These are phyloP conservation scores for Lipomyces orientalis DNA, from an alignment of 805 yeast species.

Conservation along the genomic window DNA sequence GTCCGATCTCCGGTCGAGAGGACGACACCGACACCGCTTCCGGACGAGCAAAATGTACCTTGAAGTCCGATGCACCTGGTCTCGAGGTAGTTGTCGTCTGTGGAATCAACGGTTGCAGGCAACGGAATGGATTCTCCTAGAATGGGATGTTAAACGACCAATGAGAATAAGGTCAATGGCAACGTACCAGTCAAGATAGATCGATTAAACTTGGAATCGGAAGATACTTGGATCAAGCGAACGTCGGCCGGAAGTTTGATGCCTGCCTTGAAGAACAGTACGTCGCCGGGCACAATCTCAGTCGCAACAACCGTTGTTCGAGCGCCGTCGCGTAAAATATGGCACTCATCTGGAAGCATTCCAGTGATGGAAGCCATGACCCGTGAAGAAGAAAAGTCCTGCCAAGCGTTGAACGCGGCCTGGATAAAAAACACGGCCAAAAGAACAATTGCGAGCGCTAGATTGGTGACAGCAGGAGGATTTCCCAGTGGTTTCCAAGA, in stretches of 20 bases:
- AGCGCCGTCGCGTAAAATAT: slow-evolving; percentile 52
- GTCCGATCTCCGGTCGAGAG: slow-evolving; percentile 54
- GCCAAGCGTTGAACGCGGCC: slow-evolving; percentile 54
- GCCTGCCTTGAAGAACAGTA: slow-evolving; percentile 49
- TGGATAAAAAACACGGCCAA: slow-evolving; percentile 50
- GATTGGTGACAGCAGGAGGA: slow-evolving; percentile 54
- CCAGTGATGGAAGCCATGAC: slow-evolving; percentile 56
- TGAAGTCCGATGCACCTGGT: slow-evolving; percentile 53
- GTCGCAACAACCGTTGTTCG: slow-evolving; percentile 50
- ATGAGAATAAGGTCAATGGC: background rate
- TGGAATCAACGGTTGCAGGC: slow-evolving; percentile 44
- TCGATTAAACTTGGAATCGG: slow-evolving; percentile 51
- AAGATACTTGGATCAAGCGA: slow-evolving; percentile 43
- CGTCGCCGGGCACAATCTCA: slow-evolving; percentile 50
- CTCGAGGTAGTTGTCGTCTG: slow-evolving; percentile 49
- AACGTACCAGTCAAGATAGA: slow-evolving; percentile 45
- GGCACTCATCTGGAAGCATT: slow-evolving; percentile 54
- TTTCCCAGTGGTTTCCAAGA: slow-evolving; percentile 57
- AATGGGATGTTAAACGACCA: background rate
- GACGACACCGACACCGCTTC: slow-evolving; percentile 48
- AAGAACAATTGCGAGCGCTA: slow-evolving; percentile 49
- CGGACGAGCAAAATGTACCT: slow-evolving; percentile 53
- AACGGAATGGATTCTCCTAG: slow-evolving; percentile 53
- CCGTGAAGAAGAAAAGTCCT: slow-evolving; percentile 55
- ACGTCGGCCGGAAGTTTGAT: slow-evolving; percentile 53